phyloP scores from a whole-genome alignment of 2,329 filamentous ascomycete genomes.

The Aaosphaeria pasadenensis region DNA sequence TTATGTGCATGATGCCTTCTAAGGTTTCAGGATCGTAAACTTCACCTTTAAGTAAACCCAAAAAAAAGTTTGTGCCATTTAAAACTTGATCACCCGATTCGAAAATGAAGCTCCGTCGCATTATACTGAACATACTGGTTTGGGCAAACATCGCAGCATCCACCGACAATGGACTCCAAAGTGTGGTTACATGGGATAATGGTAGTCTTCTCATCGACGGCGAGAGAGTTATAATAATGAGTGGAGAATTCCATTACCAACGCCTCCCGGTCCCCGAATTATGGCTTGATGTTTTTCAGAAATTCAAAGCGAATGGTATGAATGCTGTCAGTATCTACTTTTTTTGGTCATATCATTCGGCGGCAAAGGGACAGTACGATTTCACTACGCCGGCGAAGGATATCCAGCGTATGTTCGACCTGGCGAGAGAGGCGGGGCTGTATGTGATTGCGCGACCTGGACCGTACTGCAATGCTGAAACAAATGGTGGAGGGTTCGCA shows the following conservation, averaged over 20 bases:
- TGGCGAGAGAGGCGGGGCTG: slow-evolving; percentile 51
- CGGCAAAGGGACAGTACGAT: slow-evolving; percentile 46
- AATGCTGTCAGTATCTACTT: slow-evolving; percentile 52
- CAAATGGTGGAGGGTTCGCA: slow-evolving; percentile 47
- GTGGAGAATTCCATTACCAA: slow-evolving; percentile 54
- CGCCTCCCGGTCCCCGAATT: slow-evolving; percentile 54
- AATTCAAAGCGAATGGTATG: slow-evolving; percentile 53
- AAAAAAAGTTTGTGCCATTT: not conserved
- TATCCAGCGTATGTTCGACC: slow-evolving; percentile 50
- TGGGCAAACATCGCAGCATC: slow-evolving; percentile 11
- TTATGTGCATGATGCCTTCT: not conserved
- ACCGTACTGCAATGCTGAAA: slow-evolving; percentile 53
- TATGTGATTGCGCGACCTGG: slow-evolving; percentile 53
- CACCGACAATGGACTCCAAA: slow-evolving; percentile 26
- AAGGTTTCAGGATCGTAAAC: not conserved
- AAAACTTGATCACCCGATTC: not conserved
- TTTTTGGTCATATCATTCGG: slow-evolving; percentile 51
- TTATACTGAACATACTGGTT: slow-evolving; percentile 1
- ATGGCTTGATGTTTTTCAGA: slow-evolving; percentile 55
- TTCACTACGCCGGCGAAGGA: slow-evolving; percentile 53
- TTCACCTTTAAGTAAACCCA: too few relatives aligned
- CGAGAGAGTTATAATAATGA: slow-evolving; percentile 47
- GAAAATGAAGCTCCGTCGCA: slow-evolving; percentile 9
- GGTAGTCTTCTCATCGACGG: slow-evolving; percentile 52
- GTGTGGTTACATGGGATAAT: slow-evolving; percentile 50